Evolutionary conservation across 1,284 basidiomycete genomes (phyloP), one percentile per base, ranked within the genome.

Genomic region (Cutaneotrichosporon arboriforme): DNA sequence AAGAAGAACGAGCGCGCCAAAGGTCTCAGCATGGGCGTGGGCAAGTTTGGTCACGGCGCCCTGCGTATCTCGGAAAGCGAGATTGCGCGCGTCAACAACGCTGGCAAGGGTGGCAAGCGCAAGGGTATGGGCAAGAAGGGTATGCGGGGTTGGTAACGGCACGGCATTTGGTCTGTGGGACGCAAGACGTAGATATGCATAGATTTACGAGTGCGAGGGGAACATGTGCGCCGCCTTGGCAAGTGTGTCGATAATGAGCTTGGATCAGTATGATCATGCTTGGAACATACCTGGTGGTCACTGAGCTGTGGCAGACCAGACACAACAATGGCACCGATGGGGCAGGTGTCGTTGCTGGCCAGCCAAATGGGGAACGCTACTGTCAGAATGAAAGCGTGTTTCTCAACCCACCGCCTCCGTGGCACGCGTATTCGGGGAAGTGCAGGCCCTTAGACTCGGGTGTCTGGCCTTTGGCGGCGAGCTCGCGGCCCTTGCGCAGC

Each of bases 11-110:
- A 61, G 44, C 60, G 69, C 36, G 66, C 66, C 15, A 62, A 65
- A 51, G 75, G 75, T 4, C 58, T 77, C 51, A 60, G 62, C 12
- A 72, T 69, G 64, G 75, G 75, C n/a, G 58, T 76, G 7, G 75
- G 75, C 1, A 63, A 56, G 51, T 77, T 73, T 57, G 58, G 65
- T 42, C 58, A 61, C 18, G 75, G 75, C 2, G 66, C 69, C 46
- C 57, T 77, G 47, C 72, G 59, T 47, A 54, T 77, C 31, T 67
- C 60, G 46, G 61, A 71, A 56, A 39, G 60, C 31, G 73, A 75
- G 46, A 68, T 75, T 42, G 68, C 59, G 26, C 57, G 64, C 23
- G 67, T 60, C 36, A 60, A 60, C 45, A 46, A 46, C 9, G 23
- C 42, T 4, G 43, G 46, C 38, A 57, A 57, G 58, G 44, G 49